These are phyloP conservation scores for Meira nashicola DNA, from an alignment of 1,284 basidiomycete genomes.

Conservation along the genomic window DNA sequence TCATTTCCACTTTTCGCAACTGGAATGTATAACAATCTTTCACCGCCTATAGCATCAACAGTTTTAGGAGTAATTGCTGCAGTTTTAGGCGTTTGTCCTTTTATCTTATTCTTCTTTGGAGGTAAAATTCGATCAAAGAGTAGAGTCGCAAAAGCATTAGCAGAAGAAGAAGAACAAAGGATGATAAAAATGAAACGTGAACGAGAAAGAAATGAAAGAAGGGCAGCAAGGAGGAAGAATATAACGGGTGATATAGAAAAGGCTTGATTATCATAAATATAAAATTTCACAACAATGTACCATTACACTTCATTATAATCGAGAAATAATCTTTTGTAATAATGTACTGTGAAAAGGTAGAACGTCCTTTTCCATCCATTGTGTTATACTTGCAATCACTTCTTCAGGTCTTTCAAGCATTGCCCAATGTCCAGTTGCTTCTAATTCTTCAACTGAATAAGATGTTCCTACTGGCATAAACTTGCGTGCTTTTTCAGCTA, in stretches of 20 bases:
- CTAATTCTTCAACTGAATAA: neutral
- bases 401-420: conserved; percentile 9
- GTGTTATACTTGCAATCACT: neutral
- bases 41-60: conserved; percentile 42
- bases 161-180: conserved; percentile 27
- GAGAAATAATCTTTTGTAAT: neutral
- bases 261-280: neutral
- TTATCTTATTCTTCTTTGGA: conserved; percentile 41
- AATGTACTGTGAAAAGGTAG: neutral
- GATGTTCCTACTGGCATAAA: neutral
- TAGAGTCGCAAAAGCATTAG: conserved; percentile 30
- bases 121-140: conserved; percentile 29
- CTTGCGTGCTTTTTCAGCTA: conserved; percentile 2
- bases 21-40: conserved; percentile 34
- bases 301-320: neutral
- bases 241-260: neutral
- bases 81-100: conserved; percentile 40
- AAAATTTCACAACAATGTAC: neutral
- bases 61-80: conserved; percentile 38
- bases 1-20: conserved; percentile 29
- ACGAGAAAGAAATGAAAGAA: conserved; percentile 17
- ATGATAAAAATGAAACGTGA: conserved; percentile 18
- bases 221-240: conserved; percentile 8
- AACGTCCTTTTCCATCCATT: conserved; percentile 7
- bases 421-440: conserved; percentile 8